These are phyloP conservation scores for Purpureocillium lavendulum DNA, from an alignment of 2,329 filamentous ascomycete genomes.

Conservation along the genomic window DNA sequence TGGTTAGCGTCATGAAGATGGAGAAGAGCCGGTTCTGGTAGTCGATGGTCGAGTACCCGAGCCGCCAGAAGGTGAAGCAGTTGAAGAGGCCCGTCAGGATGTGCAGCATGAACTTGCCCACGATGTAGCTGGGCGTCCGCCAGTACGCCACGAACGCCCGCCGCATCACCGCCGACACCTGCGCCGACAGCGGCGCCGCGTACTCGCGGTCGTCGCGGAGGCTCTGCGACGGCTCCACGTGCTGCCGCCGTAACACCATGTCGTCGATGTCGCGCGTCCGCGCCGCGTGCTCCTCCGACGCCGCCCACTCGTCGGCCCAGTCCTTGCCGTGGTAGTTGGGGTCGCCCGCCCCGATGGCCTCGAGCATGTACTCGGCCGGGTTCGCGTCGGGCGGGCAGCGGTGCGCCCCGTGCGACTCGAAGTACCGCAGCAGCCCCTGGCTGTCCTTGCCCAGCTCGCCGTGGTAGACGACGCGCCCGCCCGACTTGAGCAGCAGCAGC, in stretches of 20 bases:
- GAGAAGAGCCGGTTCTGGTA: constrained; percentile 67
- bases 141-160: constrained; percentile 56
- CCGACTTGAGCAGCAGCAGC: constrained; percentile 43
- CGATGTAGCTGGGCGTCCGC: constrained; percentile 54
- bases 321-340: constrained; percentile 52
- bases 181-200: constrained; percentile 48
- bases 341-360: constrained; percentile 53
- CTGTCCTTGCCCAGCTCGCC: constrained; percentile 45
- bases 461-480: constrained; percentile 45
- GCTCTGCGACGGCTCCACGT: constrained; percentile 24
- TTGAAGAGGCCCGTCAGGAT: constrained; percentile 60
- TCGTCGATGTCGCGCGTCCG: constrained; percentile 42
- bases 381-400: constrained; percentile 41
- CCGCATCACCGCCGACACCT: constrained; percentile 44
- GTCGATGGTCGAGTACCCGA: constrained; percentile 48
- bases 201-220: constrained; percentile 50
- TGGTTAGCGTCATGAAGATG: constrained; percentile 68
- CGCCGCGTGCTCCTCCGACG: constrained; percentile 38
- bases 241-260: constrained; percentile 37
- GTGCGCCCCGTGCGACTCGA: constrained; percentile 37
- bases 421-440: constrained; percentile 39
- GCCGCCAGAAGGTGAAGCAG: constrained; percentile 60
- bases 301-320: constrained; percentile 54
- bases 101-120: constrained; percentile 55
- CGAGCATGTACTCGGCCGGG: constrained; percentile 47